phyloP scores from a whole-genome alignment of 352 stramenopile genomes.

The Pythium grandisporangium region DNA sequence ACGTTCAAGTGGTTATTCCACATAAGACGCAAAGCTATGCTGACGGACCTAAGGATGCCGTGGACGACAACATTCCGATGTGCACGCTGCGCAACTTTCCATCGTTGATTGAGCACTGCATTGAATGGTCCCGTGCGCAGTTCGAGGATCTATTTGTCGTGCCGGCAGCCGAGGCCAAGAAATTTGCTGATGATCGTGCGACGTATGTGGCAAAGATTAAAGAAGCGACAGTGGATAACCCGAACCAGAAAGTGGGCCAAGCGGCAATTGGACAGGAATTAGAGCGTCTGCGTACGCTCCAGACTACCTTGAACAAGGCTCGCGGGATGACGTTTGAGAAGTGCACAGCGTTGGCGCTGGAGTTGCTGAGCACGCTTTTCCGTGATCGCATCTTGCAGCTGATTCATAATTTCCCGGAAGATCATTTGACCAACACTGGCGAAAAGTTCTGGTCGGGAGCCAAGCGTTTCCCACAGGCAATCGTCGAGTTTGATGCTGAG shows the following conservation, averaged over 20 bases:
- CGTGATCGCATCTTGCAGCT: conserved; percentile 86
- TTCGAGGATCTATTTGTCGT: conserved; percentile 84
- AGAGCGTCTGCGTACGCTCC: conserved; percentile 49
- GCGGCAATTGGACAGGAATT: conserved; percentile 66
- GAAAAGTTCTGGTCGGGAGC: conserved; percentile 82
- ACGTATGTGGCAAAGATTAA: conserved; percentile 73
- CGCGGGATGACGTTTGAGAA: conserved; percentile 55
- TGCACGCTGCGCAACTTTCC: conserved; percentile 99
- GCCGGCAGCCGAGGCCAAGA: conserved; percentile 74
- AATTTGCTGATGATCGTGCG: conserved; percentile 67
- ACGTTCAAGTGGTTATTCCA: conserved; percentile 88
- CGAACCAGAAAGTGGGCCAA: conserved; percentile 56
- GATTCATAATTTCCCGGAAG: conserved; percentile 76
- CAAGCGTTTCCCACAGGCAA: conserved; percentile 71
- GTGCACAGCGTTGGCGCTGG: conserved; percentile 59
- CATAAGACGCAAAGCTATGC: conserved; percentile 92
- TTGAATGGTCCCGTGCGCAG: conserved; percentile 95
- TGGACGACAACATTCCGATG: conserved; percentile 98
- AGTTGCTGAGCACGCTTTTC: conserved; percentile 74
- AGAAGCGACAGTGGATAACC: conserved; percentile 59
- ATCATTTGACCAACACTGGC: conserved; percentile 74
- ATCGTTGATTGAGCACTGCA: conserved; percentile 94
- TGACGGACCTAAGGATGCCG: conserved; percentile 92
- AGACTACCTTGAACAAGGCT: conserved; percentile 41
- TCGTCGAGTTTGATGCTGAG: conserved; percentile 47